Conservation (phyloP, 805 yeast species). For the Yarrowia sp. region DNA sequence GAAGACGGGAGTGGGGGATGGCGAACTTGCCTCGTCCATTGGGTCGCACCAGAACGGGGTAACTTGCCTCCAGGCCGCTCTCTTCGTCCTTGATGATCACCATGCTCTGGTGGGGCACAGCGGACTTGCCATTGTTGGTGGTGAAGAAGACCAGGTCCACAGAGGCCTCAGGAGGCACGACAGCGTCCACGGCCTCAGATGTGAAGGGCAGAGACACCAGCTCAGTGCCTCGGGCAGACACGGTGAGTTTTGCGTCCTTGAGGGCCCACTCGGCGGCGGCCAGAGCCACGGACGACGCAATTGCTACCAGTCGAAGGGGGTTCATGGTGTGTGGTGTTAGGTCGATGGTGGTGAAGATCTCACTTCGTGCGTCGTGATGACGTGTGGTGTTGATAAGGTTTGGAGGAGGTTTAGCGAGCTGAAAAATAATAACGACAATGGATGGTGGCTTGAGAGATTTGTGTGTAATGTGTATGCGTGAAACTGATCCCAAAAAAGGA, state of each 20-base stretch:
- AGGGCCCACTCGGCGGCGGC: constrained; percentile 37
- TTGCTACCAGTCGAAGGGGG: constrained; percentile 31
- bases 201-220: constrained; percentile 30
- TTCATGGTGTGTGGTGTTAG: constrained; percentile 21
- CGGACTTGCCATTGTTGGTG: constrained; percentile 17
- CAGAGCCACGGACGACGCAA: constrained; percentile 30
- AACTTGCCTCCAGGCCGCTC: constrained; percentile 47
- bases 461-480: too few species aligned
- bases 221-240: constrained; percentile 17
- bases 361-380: constrained; percentile 19
- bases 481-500: too few species aligned
- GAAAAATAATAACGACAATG: too few species aligned
- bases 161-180: constrained; percentile 16
- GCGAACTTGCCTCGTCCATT: constrained; percentile 49
- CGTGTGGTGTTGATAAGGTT: constrained; percentile 32
- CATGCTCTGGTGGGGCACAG: constrained; percentile 33
- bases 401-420: too few species aligned
- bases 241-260: constrained; percentile 29
- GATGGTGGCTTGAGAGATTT: too few species aligned
- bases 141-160: constrained; percentile 31
- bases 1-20: constrained; percentile 48
- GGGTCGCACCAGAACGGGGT: constrained; percentile 47
- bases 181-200: constrained; percentile 18
- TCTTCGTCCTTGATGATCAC: constrained; percentile 24
- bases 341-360: constrained; percentile 2